phyloP scores from a whole-genome alignment of 2,329 filamentous ascomycete genomes.

The Penicillium sp. region DNA sequence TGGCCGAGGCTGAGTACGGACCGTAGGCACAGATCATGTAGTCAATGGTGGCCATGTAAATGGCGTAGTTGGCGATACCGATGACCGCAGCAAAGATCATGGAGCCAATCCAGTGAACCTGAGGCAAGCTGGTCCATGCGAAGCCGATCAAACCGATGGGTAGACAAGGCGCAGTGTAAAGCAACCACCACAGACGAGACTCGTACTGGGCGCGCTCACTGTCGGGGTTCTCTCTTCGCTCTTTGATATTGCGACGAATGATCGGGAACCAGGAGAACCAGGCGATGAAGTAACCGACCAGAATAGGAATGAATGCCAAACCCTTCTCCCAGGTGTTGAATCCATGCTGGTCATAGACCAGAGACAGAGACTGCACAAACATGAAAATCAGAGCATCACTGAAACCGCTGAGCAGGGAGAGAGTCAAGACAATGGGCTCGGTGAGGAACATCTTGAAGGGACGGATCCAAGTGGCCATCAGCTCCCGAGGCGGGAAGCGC shows the following conservation, averaged over 20 bases:
- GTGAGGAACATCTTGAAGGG: constrained; percentile 60
- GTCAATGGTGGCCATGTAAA: constrained; percentile 63
- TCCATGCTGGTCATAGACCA: constrained; percentile 55
- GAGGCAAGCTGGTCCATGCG: constrained; percentile 53
- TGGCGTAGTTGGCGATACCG: constrained; percentile 57
- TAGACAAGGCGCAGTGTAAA: constrained; percentile 54
- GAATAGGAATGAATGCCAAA: constrained; percentile 51
- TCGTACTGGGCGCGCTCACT: constrained; percentile 59
- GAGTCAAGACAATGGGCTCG: constrained; percentile 58
- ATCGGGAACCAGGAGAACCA: constrained; percentile 53
- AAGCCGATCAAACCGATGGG: constrained; percentile 59
- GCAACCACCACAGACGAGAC: constrained; percentile 54
- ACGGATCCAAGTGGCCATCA: constrained; percentile 53
- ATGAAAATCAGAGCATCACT: constrained; percentile 62
- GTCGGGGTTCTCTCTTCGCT: constrained; percentile 43
- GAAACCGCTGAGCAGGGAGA: constrained; percentile 59
- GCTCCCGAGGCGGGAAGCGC: constrained; percentile 54
- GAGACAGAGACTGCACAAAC: constrained; percentile 57
- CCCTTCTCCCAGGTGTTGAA: constrained; percentile 48
- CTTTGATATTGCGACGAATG: constrained; percentile 46
- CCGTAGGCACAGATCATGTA: constrained; percentile 65
- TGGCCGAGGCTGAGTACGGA: constrained; percentile 59
- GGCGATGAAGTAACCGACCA: constrained; percentile 55
- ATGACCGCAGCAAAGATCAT: constrained; percentile 57
- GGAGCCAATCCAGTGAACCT: constrained; percentile 56